Base-by-base conservation (phyloP, 2,329 filamentous ascomycete genomes). In the Trichophaea hybrida region DNA sequence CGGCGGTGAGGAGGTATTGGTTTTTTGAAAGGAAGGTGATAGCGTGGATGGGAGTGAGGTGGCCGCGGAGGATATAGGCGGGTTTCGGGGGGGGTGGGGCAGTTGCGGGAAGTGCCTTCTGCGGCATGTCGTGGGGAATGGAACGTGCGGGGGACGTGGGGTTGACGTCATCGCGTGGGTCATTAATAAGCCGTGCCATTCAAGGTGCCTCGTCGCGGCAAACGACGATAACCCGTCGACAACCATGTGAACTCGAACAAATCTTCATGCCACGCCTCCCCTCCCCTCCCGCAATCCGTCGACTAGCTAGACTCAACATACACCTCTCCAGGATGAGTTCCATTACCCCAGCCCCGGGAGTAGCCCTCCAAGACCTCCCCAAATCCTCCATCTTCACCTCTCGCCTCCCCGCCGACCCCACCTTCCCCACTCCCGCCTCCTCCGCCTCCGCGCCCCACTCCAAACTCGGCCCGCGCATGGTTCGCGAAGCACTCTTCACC, bases 401-500 rank as follows among this genome's bases (percentile, higher is more conserved):
- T n/a, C 75, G 75, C 6, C 76, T 96, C 3, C 88, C 90, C 2
- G 73, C 88, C 6, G 93, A 98, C 70, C 72, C 83, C 8, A 74
- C 80, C 33, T 95, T 86, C 70, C 84, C 88, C 13, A 94, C 88
- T 0, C 89, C 93, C 0, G 79, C 82, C 62, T 78, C 79, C 61
- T 96, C 91, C 0, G 88, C 97, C 72, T 79, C 81, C 66, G 88
- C 88, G 0, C 84, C 88, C 1, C 82, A 91, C 68, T 79, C 85
- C 59, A 75, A 84, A 38, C 83, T 97, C 53, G 78, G 80, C 0
- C 91, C 93, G 13, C 85, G 90, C 53, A 78, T 88, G 71, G 93
- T 98, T 44, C 88, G 84, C 70, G 81, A 83, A 61, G 91, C 93
- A 3, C 74, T 91, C 55, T 98, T 87, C 73, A 94, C 90, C 6